Conservation (phyloP, 495 filamentous ascomycete species). For the Neurospora cerealis region DNA sequence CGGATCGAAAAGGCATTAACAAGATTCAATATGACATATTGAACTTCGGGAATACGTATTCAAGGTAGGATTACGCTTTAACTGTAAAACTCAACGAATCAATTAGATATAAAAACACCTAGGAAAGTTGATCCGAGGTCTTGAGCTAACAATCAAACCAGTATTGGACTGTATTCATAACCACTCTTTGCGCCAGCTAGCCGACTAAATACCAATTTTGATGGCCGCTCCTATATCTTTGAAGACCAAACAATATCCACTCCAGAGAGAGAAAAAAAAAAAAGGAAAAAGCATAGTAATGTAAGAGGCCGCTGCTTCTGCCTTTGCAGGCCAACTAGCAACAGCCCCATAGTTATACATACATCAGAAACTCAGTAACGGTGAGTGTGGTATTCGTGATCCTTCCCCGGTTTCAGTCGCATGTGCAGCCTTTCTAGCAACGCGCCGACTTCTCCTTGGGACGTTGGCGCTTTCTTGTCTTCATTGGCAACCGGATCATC, state of each 20-base stretch:
- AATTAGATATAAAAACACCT: too few species aligned
- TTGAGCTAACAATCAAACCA: too few species aligned
- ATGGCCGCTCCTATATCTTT: neutral
- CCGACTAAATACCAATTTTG: neutral
- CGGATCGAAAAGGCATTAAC: too few species aligned
- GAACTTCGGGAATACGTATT: too few species aligned
- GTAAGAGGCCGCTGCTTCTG: neutral
- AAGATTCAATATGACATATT: too few species aligned
- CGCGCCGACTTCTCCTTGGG: neutral
- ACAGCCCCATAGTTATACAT: neutral
- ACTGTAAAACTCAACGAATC: too few species aligned
- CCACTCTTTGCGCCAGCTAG: neutral
- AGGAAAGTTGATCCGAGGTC: too few species aligned
- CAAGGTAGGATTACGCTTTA: too few species aligned
- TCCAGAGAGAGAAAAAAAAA: neutral
- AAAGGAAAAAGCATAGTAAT: neutral
- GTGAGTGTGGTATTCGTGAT: neutral
- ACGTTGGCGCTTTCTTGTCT: neutral
- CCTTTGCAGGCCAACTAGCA: neutral
- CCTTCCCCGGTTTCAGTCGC: neutral
- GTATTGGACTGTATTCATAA: neutral
- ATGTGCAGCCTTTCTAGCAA: neutral
- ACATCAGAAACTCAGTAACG: neutral
- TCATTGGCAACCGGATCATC: neutral
- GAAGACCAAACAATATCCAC: neutral